phyloP scores from a whole-genome alignment of 441 rosid genomes.

The Codiaeum variegatum region DNA sequence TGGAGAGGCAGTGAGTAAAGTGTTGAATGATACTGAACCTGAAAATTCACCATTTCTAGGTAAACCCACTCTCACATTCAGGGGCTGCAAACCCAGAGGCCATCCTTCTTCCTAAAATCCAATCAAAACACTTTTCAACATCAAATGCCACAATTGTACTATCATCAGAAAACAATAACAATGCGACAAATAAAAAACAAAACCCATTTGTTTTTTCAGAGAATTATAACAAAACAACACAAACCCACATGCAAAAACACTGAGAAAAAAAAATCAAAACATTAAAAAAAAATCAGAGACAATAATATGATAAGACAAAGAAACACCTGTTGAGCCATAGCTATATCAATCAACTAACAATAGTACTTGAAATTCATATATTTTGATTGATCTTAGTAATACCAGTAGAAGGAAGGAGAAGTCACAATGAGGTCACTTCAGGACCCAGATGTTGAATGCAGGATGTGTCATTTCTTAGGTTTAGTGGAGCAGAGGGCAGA shows the following conservation, averaged over 20 bases:
- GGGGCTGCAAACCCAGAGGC: conserved; percentile 57
- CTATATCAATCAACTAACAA: conserved; percentile 11
- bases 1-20: conserved; percentile 45
- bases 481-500: background rate
- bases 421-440: conserved; percentile 18
- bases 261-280: background rate
- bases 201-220: conserved; percentile 16
- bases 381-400: background rate
- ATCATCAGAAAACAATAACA: conserved; percentile 18
- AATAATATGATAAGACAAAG: conserved; percentile 27
- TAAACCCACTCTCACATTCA: conserved; percentile 44
- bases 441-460: conserved; percentile 14
- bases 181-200: conserved; percentile 16
- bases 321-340: conserved; percentile 43
- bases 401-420: background rate
- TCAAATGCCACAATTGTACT: conserved; percentile 16
- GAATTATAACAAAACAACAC: conserved; percentile 16
- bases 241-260: conserved; percentile 12
- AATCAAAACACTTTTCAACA: conserved; percentile 21
- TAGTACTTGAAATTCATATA: conserved; percentile 8
- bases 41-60: conserved; percentile 29
- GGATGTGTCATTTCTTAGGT: conserved; percentile 20
- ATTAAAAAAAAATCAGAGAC: conserved; percentile 8
- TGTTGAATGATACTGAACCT: conserved; percentile 48
- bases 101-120: conserved; percentile 52